These are phyloP conservation scores for Aphanomyces astaci DNA, from an alignment of 352 stramenopile species.

Conservation along the genomic window DNA sequence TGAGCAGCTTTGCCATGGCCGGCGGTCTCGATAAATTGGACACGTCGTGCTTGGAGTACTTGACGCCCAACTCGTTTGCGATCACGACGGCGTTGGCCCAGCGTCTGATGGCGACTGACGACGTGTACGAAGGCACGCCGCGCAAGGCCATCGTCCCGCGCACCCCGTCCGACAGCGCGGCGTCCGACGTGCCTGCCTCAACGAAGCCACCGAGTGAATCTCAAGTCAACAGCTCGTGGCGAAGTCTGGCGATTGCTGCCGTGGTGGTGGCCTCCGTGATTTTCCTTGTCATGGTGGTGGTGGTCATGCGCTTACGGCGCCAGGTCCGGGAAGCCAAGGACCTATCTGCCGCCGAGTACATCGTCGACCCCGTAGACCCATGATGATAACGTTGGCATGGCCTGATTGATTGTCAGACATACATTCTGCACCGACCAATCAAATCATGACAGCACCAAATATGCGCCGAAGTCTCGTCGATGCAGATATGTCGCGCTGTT, in stretches of 20 bases:
- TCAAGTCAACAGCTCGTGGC: background rate
- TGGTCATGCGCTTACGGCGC: background rate
- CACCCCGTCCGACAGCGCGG: background rate
- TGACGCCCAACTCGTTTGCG: slow-evolving; percentile 31
- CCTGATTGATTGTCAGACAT: no score
- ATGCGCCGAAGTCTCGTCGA: no score
- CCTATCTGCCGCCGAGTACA: background rate
- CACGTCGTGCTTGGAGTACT: slow-evolving; percentile 36
- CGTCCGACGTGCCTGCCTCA: background rate
- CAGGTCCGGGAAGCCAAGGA: background rate
- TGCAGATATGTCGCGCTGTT: no score
- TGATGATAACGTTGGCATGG: no score
- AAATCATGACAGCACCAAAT: background rate
- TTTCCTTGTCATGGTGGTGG: background rate
- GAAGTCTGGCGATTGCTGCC: background rate
- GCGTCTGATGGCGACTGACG: slow-evolving; percentile 32
- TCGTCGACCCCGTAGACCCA: background rate
- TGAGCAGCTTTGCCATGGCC: slow-evolving; percentile 36
- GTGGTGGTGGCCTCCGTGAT: background rate
- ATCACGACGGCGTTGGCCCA: slow-evolving; percentile 5
- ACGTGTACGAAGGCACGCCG: slow-evolving; percentile 35
- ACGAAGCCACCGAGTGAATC: no score
- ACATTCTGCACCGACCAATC: background rate
- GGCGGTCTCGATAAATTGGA: slow-evolving; percentile 36
- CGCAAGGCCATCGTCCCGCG: background rate